A percentile compares a stretch with the other conserved stretches of the same genome.
Conservation (phyloP, 768 basidiomycete species). For the Galerina sulciceps region DNA sequence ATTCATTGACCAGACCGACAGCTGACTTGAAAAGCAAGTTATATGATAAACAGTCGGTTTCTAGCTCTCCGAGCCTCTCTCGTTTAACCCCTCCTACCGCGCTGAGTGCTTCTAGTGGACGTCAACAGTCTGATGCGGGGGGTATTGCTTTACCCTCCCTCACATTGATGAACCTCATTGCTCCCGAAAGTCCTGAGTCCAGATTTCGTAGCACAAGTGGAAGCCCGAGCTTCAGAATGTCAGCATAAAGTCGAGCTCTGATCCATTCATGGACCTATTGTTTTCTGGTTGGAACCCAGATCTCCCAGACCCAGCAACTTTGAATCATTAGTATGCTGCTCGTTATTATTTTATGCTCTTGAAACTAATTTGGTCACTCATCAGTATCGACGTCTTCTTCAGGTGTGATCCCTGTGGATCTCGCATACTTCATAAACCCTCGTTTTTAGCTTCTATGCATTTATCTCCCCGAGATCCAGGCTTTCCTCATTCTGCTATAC, state of each 20-base stretch:
- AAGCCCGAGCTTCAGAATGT: slow-evolving; percentile 51
- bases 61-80: slow-evolving; percentile 36
- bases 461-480: slow-evolving; percentile 79
- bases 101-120: slow-evolving; percentile 19
- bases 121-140: slow-evolving; percentile 32
- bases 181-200: slow-evolving; percentile 39
- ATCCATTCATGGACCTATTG: slow-evolving; percentile 67
- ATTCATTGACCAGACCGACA: slow-evolving; percentile 29
- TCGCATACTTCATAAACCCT: slow-evolving; percentile 79
- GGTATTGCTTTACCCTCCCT: slow-evolving; percentile 51
- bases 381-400: slow-evolving; percentile 87
- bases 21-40: slow-evolving; percentile 68
- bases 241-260: slow-evolving; percentile 40
- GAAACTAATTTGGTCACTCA: slow-evolving; percentile 13
- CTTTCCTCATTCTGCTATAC: slow-evolving; percentile 88
- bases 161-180: slow-evolving; percentile 43
- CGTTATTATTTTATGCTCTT: slow-evolving; percentile 2
- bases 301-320: slow-evolving; percentile 72
- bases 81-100: slow-evolving; percentile 23
- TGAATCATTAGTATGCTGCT: slow-evolving; percentile 72
- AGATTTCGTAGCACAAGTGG: slow-evolving; percentile 47
- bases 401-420: slow-evolving; percentile 87
- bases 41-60: slow-evolving; percentile 51
- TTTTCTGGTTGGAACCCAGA: slow-evolving; percentile 87
- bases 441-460: slow-evolving; percentile 80